Evolutionary conservation across 2,329 filamentous ascomycete species (phyloP), one percentile per base, ranked within the genome.

Genomic region (Aureobasidium sp.): DNA sequence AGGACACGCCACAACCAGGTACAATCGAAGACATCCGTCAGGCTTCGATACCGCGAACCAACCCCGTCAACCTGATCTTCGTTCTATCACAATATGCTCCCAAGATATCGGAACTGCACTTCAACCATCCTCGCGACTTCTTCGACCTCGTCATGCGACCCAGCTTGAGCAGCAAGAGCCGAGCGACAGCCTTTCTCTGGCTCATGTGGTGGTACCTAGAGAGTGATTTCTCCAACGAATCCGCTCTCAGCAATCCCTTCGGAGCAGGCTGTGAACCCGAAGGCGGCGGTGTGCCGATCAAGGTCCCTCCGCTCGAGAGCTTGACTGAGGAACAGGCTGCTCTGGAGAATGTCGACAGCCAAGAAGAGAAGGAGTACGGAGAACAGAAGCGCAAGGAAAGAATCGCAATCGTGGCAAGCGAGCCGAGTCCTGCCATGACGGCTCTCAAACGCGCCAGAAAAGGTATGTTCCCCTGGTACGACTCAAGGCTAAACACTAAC

Each of bases 171-270:
- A 97, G 92, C 73, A 77, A 80, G 66, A 95, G 90, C 63, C 84
- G 94, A 64, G 92, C 94, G 0, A 85, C 79, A 46, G 93, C 93
- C 0, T 99, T 99, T 67, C 77, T 99, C 21, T 99, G 94, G 94
- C 79, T 99, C 64, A 95, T 99, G 85, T 99, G 94, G 94, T 96
- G 94, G 79, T 97, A 99, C 70, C 81, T 99, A 19, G 94, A 99
- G 72, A 96, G 92, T 29, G 90, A 96, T 71, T 97, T 96, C 67
- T 89, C 89, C 0, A 85, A 88, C 67, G 89, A 96, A 68, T 90
- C 89, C 60, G 93, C 90, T 46, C 81, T 90, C 50, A 87, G 89
- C 67, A 99, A 99, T 69, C 94, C 94, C 0, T 99, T 96, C 68
- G 94, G 94, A 0, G 73, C 72, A 11, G 78, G 78, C n/a, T 71